phyloP scores from a whole-genome alignment of 345 rosid species.

The Corchorus olitorius region DNA sequence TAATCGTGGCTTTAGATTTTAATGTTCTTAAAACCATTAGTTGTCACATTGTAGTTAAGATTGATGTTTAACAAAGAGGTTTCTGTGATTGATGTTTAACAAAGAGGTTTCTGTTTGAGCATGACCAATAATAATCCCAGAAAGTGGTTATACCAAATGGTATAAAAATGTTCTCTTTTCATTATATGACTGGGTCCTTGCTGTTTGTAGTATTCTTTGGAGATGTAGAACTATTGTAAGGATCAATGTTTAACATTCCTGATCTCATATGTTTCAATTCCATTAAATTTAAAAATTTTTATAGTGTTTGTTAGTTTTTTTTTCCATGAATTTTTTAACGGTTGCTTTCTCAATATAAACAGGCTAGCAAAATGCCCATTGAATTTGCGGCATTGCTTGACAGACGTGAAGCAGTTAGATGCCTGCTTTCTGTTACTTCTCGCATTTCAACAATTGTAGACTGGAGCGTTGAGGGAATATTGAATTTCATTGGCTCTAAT shows the following conservation, averaged over 20 bases:
- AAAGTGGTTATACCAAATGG: background rate
- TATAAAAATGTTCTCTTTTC: background rate
- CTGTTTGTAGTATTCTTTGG: background rate
- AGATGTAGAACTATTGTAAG: background rate
- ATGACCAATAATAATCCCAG: background rate
- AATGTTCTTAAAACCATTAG: no score
- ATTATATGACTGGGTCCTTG: background rate
- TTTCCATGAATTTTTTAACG: background rate
- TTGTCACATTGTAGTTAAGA: no score
- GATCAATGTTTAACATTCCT: background rate
- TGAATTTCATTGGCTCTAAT: background rate
- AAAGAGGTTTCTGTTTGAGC: background rate
- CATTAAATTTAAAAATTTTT: background rate
- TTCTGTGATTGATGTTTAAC: no score
- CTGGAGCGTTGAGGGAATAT: slow-evolving; percentile 6
- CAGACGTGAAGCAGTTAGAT: background rate
- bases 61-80: no score
- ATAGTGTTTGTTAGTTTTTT: background rate
- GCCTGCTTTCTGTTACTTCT: background rate
- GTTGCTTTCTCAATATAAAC: background rate
- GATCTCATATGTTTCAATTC: background rate
- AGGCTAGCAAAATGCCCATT: background rate
- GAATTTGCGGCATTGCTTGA: background rate
- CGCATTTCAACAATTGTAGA: background rate
- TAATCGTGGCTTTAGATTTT: no score